phyloP scores from a whole-genome alignment of 2,329 filamentous ascomycete genomes.

The Basipetospora sp. region DNA sequence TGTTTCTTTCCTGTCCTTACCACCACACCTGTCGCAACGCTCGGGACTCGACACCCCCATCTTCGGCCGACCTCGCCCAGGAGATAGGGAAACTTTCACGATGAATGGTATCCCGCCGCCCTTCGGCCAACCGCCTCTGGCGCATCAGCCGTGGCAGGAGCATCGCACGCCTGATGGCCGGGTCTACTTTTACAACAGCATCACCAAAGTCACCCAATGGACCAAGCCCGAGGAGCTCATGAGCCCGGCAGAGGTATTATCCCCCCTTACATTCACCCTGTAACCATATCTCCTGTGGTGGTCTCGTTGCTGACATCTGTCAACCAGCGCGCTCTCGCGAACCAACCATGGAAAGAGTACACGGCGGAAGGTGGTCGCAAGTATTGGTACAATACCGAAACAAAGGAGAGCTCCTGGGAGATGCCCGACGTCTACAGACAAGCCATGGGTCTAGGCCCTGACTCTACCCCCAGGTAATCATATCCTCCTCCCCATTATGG shows the following conservation, averaged over 20 bases:
- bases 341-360: slow-evolving; percentile 87
- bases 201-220: slow-evolving; percentile 85
- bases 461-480: slow-evolving; percentile 30
- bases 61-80: too few relatives aligned
- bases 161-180: slow-evolving; percentile 68
- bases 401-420: slow-evolving; percentile 85
- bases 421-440: slow-evolving; percentile 74
- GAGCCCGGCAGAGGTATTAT: slow-evolving; percentile 59
- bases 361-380: slow-evolving; percentile 72
- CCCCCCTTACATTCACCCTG: too few relatives aligned
- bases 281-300: too few relatives aligned
- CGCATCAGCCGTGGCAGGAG: slow-evolving; percentile 59
- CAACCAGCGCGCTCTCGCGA: slow-evolving; percentile 57
- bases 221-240: slow-evolving; percentile 83
- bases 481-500: neutral
- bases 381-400: slow-evolving; percentile 92
- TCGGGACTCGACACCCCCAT: too few relatives aligned
- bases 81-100: slow-evolving; percentile 8
- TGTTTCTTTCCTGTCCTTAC: too few relatives aligned
- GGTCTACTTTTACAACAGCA: slow-evolving; percentile 78
- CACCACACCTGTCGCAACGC: too few relatives aligned
- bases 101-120: slow-evolving; percentile 44
- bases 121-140: slow-evolving; percentile 33
- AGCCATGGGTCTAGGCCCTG: slow-evolving; percentile 47
- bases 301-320: neutral